A percentile compares a stretch with the other conserved stretches of the same genome.
phyloP scores from a whole-genome alignment of 129 eudicot genomes.

The Flaveria bidentis region DNA sequence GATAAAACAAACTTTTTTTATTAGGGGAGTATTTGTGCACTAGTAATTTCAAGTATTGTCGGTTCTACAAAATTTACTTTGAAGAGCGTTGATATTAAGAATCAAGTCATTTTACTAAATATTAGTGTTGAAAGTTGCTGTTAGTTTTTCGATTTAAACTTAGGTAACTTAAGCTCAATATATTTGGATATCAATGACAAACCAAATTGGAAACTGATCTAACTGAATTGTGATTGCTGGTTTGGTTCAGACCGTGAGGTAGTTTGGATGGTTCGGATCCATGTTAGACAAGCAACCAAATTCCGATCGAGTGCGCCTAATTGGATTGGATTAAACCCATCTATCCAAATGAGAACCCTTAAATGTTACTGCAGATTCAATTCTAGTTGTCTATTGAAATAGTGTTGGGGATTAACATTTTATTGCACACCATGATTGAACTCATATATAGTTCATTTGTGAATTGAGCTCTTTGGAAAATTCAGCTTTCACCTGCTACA shows the following conservation, averaged over 20 bases:
- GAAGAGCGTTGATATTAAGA: not conserved
- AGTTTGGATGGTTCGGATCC: not conserved
- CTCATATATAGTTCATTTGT: not conserved
- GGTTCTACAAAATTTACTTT: not conserved
- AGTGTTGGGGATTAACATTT: not conserved
- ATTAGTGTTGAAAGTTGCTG: not conserved
- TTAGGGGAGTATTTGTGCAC: not conserved
- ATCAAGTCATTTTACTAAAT: not conserved
- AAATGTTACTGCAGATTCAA: not conserved
- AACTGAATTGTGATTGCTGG: not conserved
- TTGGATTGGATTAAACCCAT: not conserved
- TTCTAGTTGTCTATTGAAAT: not conserved
- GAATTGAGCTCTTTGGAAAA: not conserved
- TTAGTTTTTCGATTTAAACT: not conserved
- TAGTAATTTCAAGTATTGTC: not conserved
- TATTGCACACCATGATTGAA: not conserved
- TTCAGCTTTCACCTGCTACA: not conserved
- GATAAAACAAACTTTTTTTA: not conserved
- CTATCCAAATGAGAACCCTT: not conserved
- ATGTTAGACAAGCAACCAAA: not conserved
- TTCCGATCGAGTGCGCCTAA: not conserved
- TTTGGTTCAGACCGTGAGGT: not conserved
- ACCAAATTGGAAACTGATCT: not conserved
- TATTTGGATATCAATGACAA: not conserved
- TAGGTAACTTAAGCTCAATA: not conserved